phyloP scores from a whole-genome alignment of 192 early-diverging fungal genomes.

The Pecoramyces ruminantium region DNA sequence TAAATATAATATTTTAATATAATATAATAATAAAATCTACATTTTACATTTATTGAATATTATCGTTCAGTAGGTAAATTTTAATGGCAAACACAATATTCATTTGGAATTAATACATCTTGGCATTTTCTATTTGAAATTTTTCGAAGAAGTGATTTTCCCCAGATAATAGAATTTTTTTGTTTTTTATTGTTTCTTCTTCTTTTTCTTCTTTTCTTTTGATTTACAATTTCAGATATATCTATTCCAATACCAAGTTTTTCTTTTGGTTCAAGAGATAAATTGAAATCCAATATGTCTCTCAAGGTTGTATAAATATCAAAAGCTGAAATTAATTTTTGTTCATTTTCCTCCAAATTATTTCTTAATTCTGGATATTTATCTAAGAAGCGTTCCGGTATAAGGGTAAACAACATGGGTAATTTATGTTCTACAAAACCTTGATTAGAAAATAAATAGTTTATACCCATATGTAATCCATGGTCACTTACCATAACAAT shows the following conservation, averaged over 20 bases:
- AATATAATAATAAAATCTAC: no score
- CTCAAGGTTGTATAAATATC: neutral
- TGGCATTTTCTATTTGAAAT: neutral
- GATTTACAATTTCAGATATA: neutral
- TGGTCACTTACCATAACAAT: constrained; percentile 20
- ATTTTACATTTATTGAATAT: no score
- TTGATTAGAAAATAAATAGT: constrained; percentile 15
- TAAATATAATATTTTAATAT: no score
- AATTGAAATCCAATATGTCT: neutral
- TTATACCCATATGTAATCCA: constrained; percentile 22
- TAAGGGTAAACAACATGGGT: constrained; percentile 15
- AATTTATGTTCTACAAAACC: constrained; percentile 21
- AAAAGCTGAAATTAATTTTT: neutral
- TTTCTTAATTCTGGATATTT: neutral
- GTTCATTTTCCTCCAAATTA: neutral
- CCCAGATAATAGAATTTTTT: neutral
- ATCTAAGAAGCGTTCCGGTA: constrained; percentile 2
- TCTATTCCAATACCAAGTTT: neutral
- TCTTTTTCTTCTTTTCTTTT: no score
- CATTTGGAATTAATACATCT: neutral
- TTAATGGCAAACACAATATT: neutral
- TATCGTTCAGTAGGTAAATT: no score
- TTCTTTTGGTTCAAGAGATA: neutral
- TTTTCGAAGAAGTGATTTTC: neutral
- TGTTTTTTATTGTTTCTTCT: neutral